Percentiles rank a stretch among this genome's conserved stretches.
Evolutionary conservation across 345 rosid species (phyloP).

Genomic region (Mallotus nudiflorus): DNA sequence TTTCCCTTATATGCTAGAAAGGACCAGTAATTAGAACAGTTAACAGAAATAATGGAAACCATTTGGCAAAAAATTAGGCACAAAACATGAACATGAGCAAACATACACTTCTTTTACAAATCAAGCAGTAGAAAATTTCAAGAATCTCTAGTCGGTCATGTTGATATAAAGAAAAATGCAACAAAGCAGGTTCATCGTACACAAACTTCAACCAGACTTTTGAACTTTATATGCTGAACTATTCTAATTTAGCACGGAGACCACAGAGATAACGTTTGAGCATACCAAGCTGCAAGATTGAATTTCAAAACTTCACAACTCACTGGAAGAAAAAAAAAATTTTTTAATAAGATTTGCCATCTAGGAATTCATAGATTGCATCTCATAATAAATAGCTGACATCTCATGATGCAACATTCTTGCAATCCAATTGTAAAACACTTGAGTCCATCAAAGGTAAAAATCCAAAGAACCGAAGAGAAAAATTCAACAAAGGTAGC

Average conservation of each 20-base stretch:
- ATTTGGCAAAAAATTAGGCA: background rate
- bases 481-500: background rate
- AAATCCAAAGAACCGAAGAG: background rate
- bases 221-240: background rate
- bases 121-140: background rate
- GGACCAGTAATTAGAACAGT: background rate
- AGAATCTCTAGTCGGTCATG: background rate
- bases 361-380: background rate
- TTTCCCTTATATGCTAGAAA: background rate
- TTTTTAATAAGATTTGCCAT: background rate
- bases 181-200: background rate
- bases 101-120: background rate
- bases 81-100: background rate
- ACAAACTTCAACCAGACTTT: background rate
- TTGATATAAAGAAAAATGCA: background rate
- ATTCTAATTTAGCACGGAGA: background rate
- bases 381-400: background rate
- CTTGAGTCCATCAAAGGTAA: background rate
- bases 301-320: background rate
- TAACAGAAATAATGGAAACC: background rate
- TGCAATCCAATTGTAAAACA: background rate
- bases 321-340: background rate
- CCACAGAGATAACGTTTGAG: background rate
- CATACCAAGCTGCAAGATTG: background rate
- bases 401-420: background rate